A percentile compares a stretch with the other conserved stretches of the same genome.
phyloP scores from a whole-genome alignment of 441 rosid genomes.

The Capsella rubella region DNA sequence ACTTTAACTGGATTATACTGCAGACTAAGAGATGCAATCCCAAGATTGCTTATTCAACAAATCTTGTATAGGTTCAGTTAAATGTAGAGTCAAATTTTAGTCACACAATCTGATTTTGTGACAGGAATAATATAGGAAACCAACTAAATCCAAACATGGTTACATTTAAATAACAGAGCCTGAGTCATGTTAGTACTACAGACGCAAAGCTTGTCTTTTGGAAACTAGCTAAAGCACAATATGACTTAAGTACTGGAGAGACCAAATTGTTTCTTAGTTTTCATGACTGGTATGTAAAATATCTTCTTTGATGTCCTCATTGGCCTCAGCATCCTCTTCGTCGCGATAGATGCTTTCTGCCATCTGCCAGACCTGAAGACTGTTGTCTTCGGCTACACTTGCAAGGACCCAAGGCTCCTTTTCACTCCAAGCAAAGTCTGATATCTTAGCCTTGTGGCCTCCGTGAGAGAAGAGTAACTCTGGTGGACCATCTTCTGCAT shows the following conservation, averaged over 20 bases:
- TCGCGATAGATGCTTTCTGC: slow-evolving; percentile 78
- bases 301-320: slow-evolving; percentile 33
- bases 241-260: not conserved
- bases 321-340: slow-evolving; percentile 51
- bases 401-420: slow-evolving; percentile 82
- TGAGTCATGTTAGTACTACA: slow-evolving; percentile 19
- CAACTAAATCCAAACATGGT: slow-evolving; percentile 12
- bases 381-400: slow-evolving; percentile 85
- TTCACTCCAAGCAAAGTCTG: slow-evolving; percentile 88
- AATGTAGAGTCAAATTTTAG: not conserved
- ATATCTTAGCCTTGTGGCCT: slow-evolving; percentile 85
- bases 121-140: not conserved
- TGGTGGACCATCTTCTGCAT: slow-evolving; percentile 91
- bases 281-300: not conserved
- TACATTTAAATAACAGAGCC: not conserved
- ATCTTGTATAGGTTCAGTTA: not conserved
- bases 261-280: slow-evolving; percentile 14
- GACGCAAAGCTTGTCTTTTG: slow-evolving; percentile 19
- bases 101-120: not conserved
- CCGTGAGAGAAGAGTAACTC: slow-evolving; percentile 93
- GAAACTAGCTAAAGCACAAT: not conserved
- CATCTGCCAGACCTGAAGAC: slow-evolving; percentile 90
- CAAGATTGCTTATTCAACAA: not conserved
- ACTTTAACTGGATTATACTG: not conserved
- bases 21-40: not conserved